Percentiles rank a stretch among this genome's conserved stretches.
These are phyloP conservation scores for Voacanga thouarsii DNA, from an alignment of 257 asterid species.

Conservation along the genomic window DNA sequence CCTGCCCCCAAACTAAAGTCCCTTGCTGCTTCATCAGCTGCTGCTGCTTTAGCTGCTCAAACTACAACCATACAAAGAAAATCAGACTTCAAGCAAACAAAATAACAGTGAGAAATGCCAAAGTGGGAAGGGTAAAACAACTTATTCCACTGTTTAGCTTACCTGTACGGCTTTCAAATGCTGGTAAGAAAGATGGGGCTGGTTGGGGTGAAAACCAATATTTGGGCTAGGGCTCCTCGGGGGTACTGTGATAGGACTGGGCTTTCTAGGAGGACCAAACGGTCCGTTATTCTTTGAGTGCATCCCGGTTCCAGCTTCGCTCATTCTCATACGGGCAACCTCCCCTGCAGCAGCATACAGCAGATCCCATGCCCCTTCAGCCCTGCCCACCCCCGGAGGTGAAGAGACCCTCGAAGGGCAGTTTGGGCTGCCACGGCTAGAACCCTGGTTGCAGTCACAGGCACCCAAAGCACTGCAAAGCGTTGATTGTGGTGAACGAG, in stretches of 20 bases:
- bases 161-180: constrained; percentile 47
- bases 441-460: constrained; percentile 35
- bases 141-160: background rate
- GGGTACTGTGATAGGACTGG: constrained; percentile 20
- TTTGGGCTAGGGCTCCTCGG: constrained; percentile 7
- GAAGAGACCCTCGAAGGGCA: constrained; percentile 41
- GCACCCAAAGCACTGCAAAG: constrained; percentile 28
- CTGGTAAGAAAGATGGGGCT: constrained; percentile 36
- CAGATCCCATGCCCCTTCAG: constrained; percentile 36
- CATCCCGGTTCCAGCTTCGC: constrained; percentile 42
- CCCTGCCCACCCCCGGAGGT: constrained; percentile 29
- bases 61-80: constrained; percentile 12
- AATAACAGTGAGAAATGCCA: no score
- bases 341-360: constrained; percentile 58
- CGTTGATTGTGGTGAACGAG: constrained; percentile 79
- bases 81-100: background rate
- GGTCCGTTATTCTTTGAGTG: constrained; percentile 21
- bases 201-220: constrained; percentile 18
- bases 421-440: constrained; percentile 44
- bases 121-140: background rate
- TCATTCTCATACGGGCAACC: constrained; percentile 49
- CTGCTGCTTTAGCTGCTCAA: constrained; percentile 38
- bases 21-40: constrained; percentile 32
- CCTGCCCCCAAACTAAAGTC: constrained; percentile 25
- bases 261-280: constrained; percentile 20